Percentiles rank a stretch among this genome's conserved stretches.
phyloP scores from a whole-genome alignment of 176 grass and related monocot species.

The Calamus simplicifolius region DNA sequence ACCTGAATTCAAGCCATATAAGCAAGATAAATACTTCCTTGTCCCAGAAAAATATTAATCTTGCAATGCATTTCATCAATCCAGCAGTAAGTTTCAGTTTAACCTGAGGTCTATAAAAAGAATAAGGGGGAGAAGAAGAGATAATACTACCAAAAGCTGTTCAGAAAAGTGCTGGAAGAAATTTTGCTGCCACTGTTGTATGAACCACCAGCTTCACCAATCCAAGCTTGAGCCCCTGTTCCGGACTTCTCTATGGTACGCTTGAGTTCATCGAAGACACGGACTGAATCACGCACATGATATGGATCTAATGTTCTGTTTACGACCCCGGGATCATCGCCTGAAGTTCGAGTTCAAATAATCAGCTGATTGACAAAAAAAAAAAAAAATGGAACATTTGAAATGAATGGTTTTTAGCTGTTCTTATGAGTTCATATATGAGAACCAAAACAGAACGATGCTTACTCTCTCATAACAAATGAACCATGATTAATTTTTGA shows the following conservation, averaged over 20 bases:
- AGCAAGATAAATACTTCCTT: background rate
- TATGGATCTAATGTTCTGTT: conserved; percentile 64
- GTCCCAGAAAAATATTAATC: no score
- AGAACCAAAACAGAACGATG: no score
- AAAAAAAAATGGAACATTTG: no score
- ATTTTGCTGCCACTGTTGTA: conserved; percentile 80
- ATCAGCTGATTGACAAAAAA: no score
- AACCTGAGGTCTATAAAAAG: no score
- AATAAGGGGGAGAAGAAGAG: background rate
- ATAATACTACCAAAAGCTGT: conserved; percentile 84
- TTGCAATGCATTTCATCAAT: no score
- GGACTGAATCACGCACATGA: conserved; percentile 5
- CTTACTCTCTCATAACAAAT: no score
- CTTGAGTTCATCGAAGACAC: conserved; percentile 43
- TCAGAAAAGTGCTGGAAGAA: conserved; percentile 77
- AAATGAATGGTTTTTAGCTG: no score
- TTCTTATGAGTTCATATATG: no score
- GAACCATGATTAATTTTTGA: no score
- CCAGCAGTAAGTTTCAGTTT: no score
- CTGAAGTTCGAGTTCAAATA: conserved; percentile 23
- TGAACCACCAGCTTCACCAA: conserved; percentile 87
- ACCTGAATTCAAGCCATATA: conserved; percentile 38
- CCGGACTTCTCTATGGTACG: conserved; percentile 62
- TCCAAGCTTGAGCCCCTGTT: conserved; percentile 74
- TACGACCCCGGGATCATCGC: conserved; percentile 61